Conservation (phyloP, 75 land plant species). For the Picea glauca region DNA sequence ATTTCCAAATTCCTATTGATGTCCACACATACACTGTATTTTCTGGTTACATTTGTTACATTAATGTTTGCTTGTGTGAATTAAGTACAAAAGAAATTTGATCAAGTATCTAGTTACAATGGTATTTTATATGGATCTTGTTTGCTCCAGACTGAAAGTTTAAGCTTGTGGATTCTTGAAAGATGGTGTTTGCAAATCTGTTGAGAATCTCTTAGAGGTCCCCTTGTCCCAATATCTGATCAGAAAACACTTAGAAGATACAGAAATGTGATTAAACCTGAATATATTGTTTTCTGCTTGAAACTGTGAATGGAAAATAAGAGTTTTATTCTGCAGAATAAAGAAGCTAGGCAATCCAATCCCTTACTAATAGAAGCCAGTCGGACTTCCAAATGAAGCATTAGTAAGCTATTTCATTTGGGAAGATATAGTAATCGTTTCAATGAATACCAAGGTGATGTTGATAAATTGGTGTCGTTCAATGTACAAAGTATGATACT, state of each 20-base stretch:
- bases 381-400: background rate
- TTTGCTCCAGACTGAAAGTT: too few species aligned
- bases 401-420: background rate
- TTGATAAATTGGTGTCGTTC: background rate
- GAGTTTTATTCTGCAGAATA: background rate
- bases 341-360: background rate
- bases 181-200: background rate
- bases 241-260: background rate
- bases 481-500: background rate
- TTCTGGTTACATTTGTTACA: background rate
- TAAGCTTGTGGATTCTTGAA: background rate
- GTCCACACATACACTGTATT: background rate
- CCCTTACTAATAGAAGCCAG: background rate
- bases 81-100: background rate
- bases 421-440: background rate
- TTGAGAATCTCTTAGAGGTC: background rate
- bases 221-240: background rate
- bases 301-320: background rate
- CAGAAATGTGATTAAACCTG: background rate
- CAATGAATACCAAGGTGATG: background rate
- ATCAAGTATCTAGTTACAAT: background rate
- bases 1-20: background rate
- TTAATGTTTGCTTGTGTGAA: background rate
- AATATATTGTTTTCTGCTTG: background rate
- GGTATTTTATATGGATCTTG: too few species aligned